Evolutionary conservation across 2,329 filamentous ascomycete genomes (phyloP).

Genomic region (Orbilia javanica): DNA sequence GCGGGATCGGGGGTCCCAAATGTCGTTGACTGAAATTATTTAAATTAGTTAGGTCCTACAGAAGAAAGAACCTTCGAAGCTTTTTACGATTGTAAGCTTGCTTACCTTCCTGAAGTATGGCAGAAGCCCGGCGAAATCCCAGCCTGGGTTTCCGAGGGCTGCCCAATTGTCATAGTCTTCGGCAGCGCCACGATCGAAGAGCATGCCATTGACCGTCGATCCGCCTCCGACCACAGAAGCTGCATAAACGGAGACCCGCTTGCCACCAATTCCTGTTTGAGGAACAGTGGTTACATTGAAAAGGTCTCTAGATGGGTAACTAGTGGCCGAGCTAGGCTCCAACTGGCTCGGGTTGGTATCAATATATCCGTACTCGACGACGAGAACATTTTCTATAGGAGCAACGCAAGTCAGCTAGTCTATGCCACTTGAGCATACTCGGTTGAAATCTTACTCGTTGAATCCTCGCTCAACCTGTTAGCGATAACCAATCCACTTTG

Average conservation of each 20-base stretch:
- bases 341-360: constrained; percentile 48
- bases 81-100: background rate
- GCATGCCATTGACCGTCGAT: constrained; percentile 67
- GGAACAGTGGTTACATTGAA: constrained; percentile 65
- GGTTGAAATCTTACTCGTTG: constrained; percentile 51
- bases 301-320: constrained; percentile 61
- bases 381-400: constrained; percentile 61
- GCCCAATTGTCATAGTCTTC: constrained; percentile 68
- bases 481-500: constrained; percentile 62
- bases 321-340: constrained; percentile 62
- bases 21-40: constrained; percentile 62
- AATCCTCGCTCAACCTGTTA: constrained; percentile 62
- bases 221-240: constrained; percentile 66
- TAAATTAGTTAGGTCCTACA: background rate
- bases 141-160: constrained; percentile 66
- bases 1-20: constrained; percentile 63
- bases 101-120: constrained; percentile 64
- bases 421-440: background rate
- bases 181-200: constrained; percentile 67
- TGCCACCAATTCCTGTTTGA: constrained; percentile 65
- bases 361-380: constrained; percentile 62
- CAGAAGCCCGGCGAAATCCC: constrained; percentile 66
- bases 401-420: background rate
- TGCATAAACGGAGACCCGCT: constrained; percentile 62
- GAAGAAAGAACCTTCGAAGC: too few relatives aligned